Conservation (phyloP, 257 asterid genomes). For the Nicotiana otophora region DNA sequence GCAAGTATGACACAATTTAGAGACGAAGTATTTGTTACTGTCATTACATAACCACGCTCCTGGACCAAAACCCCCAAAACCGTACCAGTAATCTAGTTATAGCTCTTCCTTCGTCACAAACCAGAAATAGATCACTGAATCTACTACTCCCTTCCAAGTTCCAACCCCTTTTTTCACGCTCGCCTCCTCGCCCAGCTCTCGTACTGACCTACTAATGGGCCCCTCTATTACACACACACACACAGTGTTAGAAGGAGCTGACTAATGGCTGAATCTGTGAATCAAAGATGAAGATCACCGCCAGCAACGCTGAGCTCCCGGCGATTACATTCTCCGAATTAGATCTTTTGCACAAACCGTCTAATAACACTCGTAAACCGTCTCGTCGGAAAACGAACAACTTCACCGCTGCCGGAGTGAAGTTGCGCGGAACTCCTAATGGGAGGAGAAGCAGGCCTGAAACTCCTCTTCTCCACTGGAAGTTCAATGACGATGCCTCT, state of each 20-base stretch:
- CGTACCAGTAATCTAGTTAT: not conserved
- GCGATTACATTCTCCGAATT: slow-evolving; percentile 10
- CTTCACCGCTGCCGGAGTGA: slow-evolving; percentile 26
- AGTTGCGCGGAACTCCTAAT: slow-evolving; percentile 32
- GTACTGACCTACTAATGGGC: not conserved
- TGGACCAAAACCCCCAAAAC: not conserved
- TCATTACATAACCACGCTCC: not conserved
- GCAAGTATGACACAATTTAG: no score
- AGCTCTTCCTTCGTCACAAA: not conserved
- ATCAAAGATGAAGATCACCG: slow-evolving; percentile 44
- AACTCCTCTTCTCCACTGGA: slow-evolving; percentile 64
- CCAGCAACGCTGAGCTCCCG: slow-evolving; percentile 15
- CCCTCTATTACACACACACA: not conserved
- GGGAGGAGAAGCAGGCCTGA: slow-evolving; percentile 44
- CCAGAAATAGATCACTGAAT: not conserved
- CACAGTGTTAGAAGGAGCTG: not conserved
- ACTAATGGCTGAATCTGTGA: slow-evolving; percentile 34
- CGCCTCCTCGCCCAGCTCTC: not conserved
- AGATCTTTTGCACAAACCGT: slow-evolving; percentile 32
- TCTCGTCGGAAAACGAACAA: slow-evolving; percentile 43
- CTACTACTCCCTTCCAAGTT: not conserved
- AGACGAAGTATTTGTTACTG: no score
- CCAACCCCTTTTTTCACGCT: not conserved
- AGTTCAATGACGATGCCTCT: slow-evolving; percentile 23
- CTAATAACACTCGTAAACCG: slow-evolving; percentile 18